Percentiles rank a stretch among this genome's conserved stretches.
Conservation (phyloP, 2,329 filamentous ascomycete genomes). For the Hymenoscyphus albidus region DNA sequence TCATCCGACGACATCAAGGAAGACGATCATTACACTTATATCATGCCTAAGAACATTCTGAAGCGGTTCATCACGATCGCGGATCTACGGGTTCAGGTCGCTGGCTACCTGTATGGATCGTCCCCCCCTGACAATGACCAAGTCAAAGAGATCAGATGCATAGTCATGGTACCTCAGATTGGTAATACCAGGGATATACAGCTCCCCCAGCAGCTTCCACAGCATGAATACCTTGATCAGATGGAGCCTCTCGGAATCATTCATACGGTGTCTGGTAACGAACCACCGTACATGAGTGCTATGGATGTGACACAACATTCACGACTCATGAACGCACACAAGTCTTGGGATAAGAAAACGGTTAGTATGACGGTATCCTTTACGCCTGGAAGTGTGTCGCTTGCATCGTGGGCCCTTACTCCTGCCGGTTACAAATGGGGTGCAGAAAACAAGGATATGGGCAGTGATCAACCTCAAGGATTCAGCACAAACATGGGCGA, state of each 20-base stretch:
- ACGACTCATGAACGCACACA: constrained; percentile 79
- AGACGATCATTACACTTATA: constrained; percentile 85
- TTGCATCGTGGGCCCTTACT: constrained; percentile 90
- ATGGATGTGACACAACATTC: constrained; percentile 93
- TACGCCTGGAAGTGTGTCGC: constrained; percentile 91
- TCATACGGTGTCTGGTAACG: constrained; percentile 91
- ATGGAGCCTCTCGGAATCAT: constrained; percentile 93
- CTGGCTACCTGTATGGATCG: constrained; percentile 89
- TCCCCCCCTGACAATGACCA: constrained; percentile 93
- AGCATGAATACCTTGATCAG: constrained; percentile 82
- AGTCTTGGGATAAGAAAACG: constrained; percentile 78
- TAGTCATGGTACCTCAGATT: constrained; percentile 96
- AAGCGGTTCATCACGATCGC: constrained; percentile 98
- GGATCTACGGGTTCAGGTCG: constrained; percentile 92
- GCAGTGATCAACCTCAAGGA: constrained; percentile 88
- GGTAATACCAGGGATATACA: constrained; percentile 90
- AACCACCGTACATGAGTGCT: constrained; percentile 94
- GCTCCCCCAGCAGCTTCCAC: constrained; percentile 81
- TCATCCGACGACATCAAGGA: constrained; percentile 90
- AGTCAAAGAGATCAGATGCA: constrained; percentile 94
- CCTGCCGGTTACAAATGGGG: constrained; percentile 96
- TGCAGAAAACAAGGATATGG: constrained; percentile 87
- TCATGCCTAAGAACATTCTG: constrained; percentile 98
- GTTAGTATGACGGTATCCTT: constrained; percentile 95
- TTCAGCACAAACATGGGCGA: constrained; percentile 91